Conservation (phyloP, 768 basidiomycete species). For the Lentinula sp. region DNA sequence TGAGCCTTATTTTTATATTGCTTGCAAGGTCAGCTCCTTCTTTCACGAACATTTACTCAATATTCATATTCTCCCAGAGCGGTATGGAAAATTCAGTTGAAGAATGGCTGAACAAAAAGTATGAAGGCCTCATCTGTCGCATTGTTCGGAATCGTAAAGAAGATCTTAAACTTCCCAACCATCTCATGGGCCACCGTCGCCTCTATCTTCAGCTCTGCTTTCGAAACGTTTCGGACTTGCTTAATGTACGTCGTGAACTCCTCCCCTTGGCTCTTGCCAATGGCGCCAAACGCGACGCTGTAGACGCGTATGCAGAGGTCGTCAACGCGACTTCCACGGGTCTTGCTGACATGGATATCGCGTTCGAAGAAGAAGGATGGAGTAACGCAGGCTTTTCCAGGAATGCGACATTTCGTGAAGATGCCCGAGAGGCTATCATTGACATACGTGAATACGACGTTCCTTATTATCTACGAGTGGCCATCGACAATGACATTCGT, state of each 20-base stretch:
- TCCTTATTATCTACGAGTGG: conserved; percentile 96
- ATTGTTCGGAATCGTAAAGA: conserved; percentile 83
- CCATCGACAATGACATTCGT: conserved; percentile 96
- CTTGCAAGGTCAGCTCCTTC: conserved; percentile 70
- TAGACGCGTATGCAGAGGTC: conserved; percentile 97
- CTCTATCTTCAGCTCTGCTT: conserved; percentile 87
- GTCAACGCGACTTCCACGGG: conserved; percentile 66
- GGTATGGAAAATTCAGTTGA: conserved; percentile 89
- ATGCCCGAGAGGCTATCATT: conserved; percentile 89
- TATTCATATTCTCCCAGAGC: conserved; percentile 33
- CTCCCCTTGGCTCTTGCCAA: conserved; percentile 88
- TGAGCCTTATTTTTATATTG: conserved; percentile 93
- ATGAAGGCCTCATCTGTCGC: conserved; percentile 79
- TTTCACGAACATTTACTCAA: background rate
- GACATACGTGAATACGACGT: conserved; percentile 97
- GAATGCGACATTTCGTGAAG: conserved; percentile 32
- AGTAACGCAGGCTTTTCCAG: conserved; percentile 20
- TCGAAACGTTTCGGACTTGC: conserved; percentile 89
- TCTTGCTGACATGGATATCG: conserved; percentile 57
- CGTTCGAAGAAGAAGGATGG: conserved; percentile 56
- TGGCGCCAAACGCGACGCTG: conserved; percentile 86
- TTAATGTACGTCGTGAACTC: conserved; percentile 81
- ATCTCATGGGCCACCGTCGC: conserved; percentile 90
- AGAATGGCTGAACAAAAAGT: conserved; percentile 93
- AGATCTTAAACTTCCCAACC: conserved; percentile 93